These are phyloP conservation scores for Mortierella claussenii DNA, from an alignment of 192 early-diverging fungal species.

Conservation along the genomic window DNA sequence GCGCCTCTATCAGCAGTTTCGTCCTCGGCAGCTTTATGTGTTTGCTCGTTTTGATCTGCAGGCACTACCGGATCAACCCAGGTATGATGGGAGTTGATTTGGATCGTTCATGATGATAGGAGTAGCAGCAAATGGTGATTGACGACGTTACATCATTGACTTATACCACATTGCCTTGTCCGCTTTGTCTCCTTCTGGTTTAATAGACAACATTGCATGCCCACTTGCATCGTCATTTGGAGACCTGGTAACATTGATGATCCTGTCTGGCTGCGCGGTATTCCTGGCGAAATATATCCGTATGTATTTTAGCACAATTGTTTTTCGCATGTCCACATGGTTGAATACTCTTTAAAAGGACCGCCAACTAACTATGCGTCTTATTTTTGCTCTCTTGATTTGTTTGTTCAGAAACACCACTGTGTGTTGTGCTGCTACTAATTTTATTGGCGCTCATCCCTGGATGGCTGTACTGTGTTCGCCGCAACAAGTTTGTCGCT, in stretches of 20 bases:
- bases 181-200: no score
- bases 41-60: slow-evolving; percentile 69
- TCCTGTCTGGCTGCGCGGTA: slow-evolving; percentile 66
- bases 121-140: no score
- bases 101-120: no score
- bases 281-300: slow-evolving; percentile 58
- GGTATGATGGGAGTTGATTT: no score
- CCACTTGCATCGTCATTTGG: slow-evolving; percentile 80
- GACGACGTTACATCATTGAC: no score
- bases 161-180: no score
- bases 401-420: slow-evolving; percentile 41
- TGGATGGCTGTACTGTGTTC: slow-evolving; percentile 63
- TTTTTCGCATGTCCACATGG: no score
- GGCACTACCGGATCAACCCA: slow-evolving; percentile 76
- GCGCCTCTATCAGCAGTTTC: slow-evolving; percentile 74
- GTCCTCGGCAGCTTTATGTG: slow-evolving; percentile 81
- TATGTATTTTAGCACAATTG: slow-evolving; percentile 27
- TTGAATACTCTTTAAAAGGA: no score
- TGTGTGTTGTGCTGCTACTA: slow-evolving; percentile 56
- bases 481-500: slow-evolving; percentile 70
- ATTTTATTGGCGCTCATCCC: slow-evolving; percentile 53
- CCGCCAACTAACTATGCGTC: no score
- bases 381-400: background rate
- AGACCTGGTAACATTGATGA: slow-evolving; percentile 75
- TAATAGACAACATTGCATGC: slow-evolving; percentile 80